Evolutionary conservation across 805 yeast species (phyloP).

Genomic region (Yarrowia yakushimensis): DNA sequence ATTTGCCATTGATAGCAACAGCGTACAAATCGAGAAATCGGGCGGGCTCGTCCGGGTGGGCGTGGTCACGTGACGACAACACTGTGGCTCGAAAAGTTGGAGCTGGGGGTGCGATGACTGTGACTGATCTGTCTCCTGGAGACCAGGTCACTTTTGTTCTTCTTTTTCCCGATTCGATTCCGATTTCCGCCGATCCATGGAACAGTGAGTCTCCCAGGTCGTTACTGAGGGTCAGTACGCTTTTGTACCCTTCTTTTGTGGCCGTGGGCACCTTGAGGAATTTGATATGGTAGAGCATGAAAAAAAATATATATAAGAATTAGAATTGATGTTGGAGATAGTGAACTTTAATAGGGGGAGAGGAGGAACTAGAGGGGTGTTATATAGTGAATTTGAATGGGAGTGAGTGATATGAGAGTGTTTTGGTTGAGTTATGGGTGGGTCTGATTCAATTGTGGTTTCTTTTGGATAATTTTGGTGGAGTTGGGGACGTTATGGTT

Average conservation of each 20-base stretch:
- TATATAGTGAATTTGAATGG: no score
- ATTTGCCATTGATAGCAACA: background rate
- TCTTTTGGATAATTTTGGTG: no score
- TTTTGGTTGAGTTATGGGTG: no score
- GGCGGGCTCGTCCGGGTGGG: background rate
- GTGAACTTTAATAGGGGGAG: conserved; percentile 40
- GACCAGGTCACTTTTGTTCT: background rate
- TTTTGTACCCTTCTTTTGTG: conserved; percentile 4
- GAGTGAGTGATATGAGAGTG: no score
- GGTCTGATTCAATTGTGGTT: no score
- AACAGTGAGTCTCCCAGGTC: conserved; percentile 44
- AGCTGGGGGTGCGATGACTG: background rate
- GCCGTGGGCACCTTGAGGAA: conserved; percentile 38
- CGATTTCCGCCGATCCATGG: conserved; percentile 35
- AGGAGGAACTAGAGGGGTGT: background rate
- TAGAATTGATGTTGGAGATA: no score
- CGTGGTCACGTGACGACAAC: background rate
- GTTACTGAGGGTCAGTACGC: conserved; percentile 37
- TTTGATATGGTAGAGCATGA: conserved; percentile 39
- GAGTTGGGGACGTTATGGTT: no score
- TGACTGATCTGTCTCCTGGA: background rate
- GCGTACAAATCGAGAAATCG: background rate
- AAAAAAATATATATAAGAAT: background rate
- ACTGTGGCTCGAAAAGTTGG: background rate
- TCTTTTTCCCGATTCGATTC: background rate